Evolutionary conservation across 2,329 filamentous ascomycete species (phyloP).

Genomic region (Fusarium heterosporum): DNA sequence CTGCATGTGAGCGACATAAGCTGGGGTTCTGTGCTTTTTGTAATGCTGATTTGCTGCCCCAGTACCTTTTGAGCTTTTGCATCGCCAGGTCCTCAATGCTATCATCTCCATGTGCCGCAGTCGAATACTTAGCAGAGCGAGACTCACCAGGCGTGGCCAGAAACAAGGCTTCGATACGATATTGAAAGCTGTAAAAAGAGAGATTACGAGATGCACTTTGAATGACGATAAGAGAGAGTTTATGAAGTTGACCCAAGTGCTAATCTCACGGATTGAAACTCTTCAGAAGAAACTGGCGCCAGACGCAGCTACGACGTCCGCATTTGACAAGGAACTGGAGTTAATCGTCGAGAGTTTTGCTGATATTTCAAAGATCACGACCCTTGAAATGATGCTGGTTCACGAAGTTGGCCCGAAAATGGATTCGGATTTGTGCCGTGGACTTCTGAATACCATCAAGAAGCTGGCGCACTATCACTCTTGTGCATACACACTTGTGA

Average conservation of each 20-base stretch:
- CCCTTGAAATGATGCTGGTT: conserved; percentile 10
- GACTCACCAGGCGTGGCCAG: not conserved
- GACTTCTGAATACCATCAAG: conserved; percentile 22
- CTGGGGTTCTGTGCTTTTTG: not conserved
- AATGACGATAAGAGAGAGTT: not conserved
- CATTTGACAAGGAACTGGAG: conserved; percentile 8
- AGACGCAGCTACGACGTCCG: not conserved
- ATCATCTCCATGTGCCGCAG: conserved; percentile 29
- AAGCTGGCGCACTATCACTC: conserved; percentile 36
- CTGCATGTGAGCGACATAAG: not conserved
- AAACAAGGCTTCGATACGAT: conserved; percentile 1
- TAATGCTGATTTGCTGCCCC: not conserved
- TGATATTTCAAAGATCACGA: conserved; percentile 7
- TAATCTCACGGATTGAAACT: not conserved
- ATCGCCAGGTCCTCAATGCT: conserved; percentile 1
- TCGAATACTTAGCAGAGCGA: conserved; percentile 19
- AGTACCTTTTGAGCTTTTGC: not conserved
- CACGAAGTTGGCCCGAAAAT: conserved; percentile 2
- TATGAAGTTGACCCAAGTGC: not conserved
- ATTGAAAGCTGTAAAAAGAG: not conserved
- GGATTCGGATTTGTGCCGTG: not conserved
- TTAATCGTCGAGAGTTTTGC: conserved; percentile 11
- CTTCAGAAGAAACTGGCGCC: not conserved
- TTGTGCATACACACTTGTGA: conserved; percentile 14
- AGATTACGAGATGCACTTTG: not conserved